phyloP scores from a whole-genome alignment of 2,329 filamentous ascomycete genomes.

The Monilinia vaccinii-corymbosi region DNA sequence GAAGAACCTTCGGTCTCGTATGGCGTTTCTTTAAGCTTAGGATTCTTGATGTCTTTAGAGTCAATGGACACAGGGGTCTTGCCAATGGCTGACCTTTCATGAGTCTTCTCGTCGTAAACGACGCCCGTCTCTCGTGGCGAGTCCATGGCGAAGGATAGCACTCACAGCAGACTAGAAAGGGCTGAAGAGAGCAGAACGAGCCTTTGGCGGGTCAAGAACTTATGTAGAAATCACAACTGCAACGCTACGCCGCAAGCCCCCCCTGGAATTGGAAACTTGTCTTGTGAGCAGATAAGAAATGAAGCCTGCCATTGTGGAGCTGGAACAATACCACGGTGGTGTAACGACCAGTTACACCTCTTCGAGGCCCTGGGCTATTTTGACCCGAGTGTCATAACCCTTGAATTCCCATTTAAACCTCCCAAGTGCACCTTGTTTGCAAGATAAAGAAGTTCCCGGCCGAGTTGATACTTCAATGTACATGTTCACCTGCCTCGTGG shows the following conservation, averaged over 20 bases:
- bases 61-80: background rate
- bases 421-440: background rate
- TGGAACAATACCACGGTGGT: background rate
- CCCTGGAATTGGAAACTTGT: background rate
- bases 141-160: background rate
- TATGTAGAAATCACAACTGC: background rate
- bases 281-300: background rate
- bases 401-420: background rate
- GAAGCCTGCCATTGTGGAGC: background rate
- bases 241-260: background rate
- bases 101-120: conserved; percentile 5
- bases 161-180: background rate
- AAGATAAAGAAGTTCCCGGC: background rate
- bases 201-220: background rate
- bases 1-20: background rate
- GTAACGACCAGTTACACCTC: background rate
- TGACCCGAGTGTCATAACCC: background rate
- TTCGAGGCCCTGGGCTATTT: background rate
- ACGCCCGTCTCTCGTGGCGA: background rate
- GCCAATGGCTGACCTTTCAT: background rate
- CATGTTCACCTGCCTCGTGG: background rate
- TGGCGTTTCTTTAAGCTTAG: background rate
- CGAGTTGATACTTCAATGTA: background rate
- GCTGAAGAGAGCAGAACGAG: background rate
- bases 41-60: background rate